A percentile compares a stretch with the other conserved stretches of the same genome.
Evolutionary conservation across 148 eudicot genomes (phyloP).

Genomic region (Rheum nobile): DNA sequence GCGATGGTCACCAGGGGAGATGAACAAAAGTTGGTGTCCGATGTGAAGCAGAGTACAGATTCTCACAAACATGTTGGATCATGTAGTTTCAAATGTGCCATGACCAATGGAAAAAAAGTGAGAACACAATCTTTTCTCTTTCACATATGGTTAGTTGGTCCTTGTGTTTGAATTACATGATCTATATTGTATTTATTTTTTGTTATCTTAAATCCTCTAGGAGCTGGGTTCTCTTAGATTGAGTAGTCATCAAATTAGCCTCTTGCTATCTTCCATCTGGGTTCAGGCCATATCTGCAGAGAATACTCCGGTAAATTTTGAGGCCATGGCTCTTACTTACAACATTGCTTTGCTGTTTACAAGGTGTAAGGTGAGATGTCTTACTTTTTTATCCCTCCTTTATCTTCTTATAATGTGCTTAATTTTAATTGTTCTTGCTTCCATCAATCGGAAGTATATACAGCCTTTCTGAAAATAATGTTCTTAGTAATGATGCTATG

Average conservation of each 20-base stretch:
- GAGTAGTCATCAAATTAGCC: constrained; percentile 84
- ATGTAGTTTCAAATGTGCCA: constrained; percentile 42
- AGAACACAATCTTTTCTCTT: constrained; percentile 3
- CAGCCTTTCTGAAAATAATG: background rate
- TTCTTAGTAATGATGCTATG: background rate
- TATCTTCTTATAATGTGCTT: background rate
- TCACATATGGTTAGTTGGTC: background rate
- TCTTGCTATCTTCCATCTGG: constrained; percentile 84
- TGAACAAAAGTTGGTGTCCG: constrained; percentile 16
- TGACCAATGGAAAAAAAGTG: constrained; percentile 48
- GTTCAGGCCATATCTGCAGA: constrained; percentile 57
- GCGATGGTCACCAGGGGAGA: constrained; percentile 15
- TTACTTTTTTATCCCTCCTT: background rate
- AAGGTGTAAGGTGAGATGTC: constrained; percentile 47
- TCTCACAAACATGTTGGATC: constrained; percentile 23
- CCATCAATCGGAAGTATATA: background rate
- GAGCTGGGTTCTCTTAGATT: constrained; percentile 53
- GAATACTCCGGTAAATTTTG: constrained; percentile 64
- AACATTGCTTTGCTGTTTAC: constrained; percentile 56
- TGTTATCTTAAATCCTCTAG: constrained; percentile 21
- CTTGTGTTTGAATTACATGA: background rate
- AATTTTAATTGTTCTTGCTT: background rate
- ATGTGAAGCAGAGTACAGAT: constrained; percentile 19
- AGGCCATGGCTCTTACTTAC: constrained; percentile 79
- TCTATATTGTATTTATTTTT: background rate